Evolutionary conservation across 2,329 filamentous ascomycete species (phyloP).

Genomic region (Hypoxylon sp.): DNA sequence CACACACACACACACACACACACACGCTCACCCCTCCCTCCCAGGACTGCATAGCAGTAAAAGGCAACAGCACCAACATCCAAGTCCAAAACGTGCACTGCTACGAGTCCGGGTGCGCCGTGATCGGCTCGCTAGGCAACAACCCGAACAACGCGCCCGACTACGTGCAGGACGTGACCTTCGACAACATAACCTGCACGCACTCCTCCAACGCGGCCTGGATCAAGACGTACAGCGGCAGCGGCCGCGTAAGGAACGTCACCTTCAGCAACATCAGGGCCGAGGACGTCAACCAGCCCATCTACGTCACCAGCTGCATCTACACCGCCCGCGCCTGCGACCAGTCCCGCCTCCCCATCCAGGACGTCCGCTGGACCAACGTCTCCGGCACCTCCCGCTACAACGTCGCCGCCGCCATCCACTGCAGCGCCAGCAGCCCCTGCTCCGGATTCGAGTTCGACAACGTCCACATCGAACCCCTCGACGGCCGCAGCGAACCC

Average conservation of each 20-base stretch:
- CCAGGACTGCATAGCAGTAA: conserved; percentile 58
- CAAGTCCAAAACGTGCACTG: conserved; percentile 55
- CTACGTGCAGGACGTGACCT: conserved; percentile 55
- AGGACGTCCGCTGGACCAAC: conserved; percentile 63
- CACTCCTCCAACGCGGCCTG: conserved; percentile 58
- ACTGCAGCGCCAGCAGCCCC: conserved; percentile 58
- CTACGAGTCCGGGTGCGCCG: conserved; percentile 55
- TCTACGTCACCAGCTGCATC: conserved; percentile 62
- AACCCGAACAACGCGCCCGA: conserved; percentile 52
- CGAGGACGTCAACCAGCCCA: conserved; percentile 61
- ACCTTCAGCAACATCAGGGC: conserved; percentile 58
- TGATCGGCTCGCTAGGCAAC: conserved; percentile 56
- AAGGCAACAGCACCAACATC: conserved; percentile 57
- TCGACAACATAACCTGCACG: conserved; percentile 55
- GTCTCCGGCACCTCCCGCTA: conserved; percentile 63
- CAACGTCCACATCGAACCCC: conserved; percentile 59
- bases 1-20: too few species aligned
- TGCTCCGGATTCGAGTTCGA: conserved; percentile 61
- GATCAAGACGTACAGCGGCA: conserved; percentile 58
- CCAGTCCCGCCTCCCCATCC: conserved; percentile 57
- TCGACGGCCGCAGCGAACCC: conserved; percentile 53
- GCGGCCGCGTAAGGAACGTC: conserved; percentile 58
- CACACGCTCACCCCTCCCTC: neutral
- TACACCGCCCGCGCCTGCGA: conserved; percentile 58
- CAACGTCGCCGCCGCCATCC: conserved; percentile 62